Conservation (phyloP, 306 rosid genomes). For the Malus sylvestris region DNA sequence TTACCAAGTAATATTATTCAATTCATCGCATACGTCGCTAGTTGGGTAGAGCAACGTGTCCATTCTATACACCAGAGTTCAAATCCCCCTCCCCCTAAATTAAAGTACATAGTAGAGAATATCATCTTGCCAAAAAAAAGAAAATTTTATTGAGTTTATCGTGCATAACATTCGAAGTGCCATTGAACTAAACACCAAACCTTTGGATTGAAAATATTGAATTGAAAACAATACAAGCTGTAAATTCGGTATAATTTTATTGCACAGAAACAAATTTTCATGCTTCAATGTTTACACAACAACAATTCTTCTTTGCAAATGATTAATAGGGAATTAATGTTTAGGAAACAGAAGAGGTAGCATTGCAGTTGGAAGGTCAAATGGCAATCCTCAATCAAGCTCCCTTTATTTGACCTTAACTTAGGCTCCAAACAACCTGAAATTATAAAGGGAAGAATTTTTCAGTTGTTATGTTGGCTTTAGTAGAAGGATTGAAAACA, state of each 20-base stretch:
- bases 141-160: too few relatives aligned
- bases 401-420: not conserved
- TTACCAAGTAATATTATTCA: too few relatives aligned
- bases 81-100: too few relatives aligned
- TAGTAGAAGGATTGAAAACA: not conserved
- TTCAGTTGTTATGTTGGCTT: not conserved
- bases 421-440: conserved; percentile 8
- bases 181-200: not conserved
- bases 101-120: too few relatives aligned
- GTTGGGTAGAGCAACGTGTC: too few relatives aligned
- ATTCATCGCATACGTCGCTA: too few relatives aligned
- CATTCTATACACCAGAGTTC: too few relatives aligned
- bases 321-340: not conserved
- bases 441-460: not conserved
- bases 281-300: not conserved
- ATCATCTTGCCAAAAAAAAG: too few relatives aligned
- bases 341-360: not conserved
- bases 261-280: not conserved
- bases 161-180: not conserved
- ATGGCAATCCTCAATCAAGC: not conserved
- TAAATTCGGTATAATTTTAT: not conserved
- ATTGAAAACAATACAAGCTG: not conserved
- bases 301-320: not conserved
- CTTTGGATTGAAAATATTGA: not conserved
- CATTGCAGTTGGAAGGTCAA: not conserved